phyloP scores from a whole-genome alignment of 176 grass and related monocot genomes.

The Avena atlantica region DNA sequence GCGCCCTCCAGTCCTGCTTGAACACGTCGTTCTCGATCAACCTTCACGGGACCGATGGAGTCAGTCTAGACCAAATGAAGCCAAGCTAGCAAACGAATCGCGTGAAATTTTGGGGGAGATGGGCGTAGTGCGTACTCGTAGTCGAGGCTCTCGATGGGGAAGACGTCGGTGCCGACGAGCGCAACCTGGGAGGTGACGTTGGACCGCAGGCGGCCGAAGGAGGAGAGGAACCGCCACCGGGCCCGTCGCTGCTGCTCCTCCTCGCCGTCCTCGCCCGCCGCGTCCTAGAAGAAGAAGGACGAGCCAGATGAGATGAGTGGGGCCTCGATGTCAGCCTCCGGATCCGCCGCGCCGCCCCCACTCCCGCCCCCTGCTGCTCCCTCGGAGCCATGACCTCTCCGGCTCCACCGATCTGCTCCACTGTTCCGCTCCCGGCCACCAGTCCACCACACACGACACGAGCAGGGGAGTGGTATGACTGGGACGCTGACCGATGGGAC shows the following conservation, averaged over 20 bases:
- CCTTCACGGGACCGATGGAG: too few species aligned
- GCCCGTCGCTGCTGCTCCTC: slow-evolving; percentile 39
- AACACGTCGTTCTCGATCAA: too few species aligned
- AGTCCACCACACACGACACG: too few species aligned
- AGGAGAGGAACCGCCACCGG: slow-evolving; percentile 39
- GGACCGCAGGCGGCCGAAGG: slow-evolving; percentile 52
- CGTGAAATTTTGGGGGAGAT: neutral
- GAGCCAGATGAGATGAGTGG: slow-evolving; percentile 42
- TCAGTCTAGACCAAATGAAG: neutral
- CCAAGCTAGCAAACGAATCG: neutral
- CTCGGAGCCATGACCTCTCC: too few species aligned
- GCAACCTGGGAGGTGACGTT: slow-evolving; percentile 90
- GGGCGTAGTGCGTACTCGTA: slow-evolving; percentile 51
- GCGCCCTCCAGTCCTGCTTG: too few species aligned
- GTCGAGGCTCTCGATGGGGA: slow-evolving; percentile 81
- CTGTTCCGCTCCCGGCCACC: too few species aligned
- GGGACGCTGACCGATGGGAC: too few species aligned
- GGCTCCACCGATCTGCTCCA: too few species aligned
- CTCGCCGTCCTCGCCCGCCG: slow-evolving; percentile 41
- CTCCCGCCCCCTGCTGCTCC: neutral
- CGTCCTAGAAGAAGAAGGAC: slow-evolving; percentile 45
- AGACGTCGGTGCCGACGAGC: slow-evolving; percentile 71
- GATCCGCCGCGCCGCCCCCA: slow-evolving; percentile 18
- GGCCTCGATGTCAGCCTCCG: slow-evolving; percentile 50
- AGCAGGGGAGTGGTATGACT: too few species aligned